Conservation (phyloP, 176 grass and related monocot species). For the Leersia perrieri region DNA sequence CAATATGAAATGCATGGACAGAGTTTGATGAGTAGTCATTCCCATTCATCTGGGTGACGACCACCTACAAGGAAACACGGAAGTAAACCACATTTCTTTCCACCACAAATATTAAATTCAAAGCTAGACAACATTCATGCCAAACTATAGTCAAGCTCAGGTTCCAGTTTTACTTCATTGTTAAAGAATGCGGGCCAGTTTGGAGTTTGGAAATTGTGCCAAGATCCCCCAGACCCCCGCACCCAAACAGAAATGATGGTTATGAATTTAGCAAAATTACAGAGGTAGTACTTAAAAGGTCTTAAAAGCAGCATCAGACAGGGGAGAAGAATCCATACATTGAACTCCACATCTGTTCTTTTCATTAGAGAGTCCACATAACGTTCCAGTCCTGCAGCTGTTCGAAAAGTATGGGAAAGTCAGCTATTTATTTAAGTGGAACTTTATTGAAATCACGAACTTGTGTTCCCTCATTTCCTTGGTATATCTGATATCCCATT, state of each 20-base stretch:
- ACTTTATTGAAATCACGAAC: neutral
- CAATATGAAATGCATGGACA: constrained; percentile 83
- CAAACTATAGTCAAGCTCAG: constrained; percentile 19
- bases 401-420: constrained; percentile 47
- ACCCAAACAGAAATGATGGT: neutral
- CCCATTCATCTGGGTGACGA: constrained; percentile 82
- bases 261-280: neutral
- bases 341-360: constrained; percentile 79
- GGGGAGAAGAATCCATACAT: constrained; percentile 46
- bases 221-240: neutral
- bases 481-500: neutral
- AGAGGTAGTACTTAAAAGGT: neutral
- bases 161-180: neutral
- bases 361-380: constrained; percentile 72
- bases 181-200: neutral
- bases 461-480: constrained; percentile 3
- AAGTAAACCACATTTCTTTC: neutral
- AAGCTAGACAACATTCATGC: constrained; percentile 9
- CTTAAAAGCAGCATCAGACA: constrained; percentile 22
- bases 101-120: constrained; percentile 7
- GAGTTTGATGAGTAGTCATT: constrained; percentile 68
- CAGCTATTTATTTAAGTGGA: constrained; percentile 28
- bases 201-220: neutral
- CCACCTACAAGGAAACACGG: constrained; percentile 50
- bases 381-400: constrained; percentile 82